phyloP scores from a whole-genome alignment of 2,329 filamentous ascomycete genomes.

The Stylonectria norvegica region DNA sequence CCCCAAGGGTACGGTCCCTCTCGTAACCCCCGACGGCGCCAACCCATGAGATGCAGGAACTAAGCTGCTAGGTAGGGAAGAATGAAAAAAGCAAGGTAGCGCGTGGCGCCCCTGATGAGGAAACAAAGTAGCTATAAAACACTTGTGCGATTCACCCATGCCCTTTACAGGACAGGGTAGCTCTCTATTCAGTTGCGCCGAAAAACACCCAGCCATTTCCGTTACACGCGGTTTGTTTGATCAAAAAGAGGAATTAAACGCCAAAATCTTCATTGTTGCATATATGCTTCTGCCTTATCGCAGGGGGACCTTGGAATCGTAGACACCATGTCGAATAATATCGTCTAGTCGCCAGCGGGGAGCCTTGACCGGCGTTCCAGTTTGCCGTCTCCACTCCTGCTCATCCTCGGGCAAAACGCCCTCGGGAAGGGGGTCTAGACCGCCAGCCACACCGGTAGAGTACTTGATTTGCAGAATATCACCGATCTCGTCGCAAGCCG shows the following conservation, averaged over 20 bases:
- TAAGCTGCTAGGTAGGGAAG: no score
- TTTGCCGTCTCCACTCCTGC: slow-evolving; percentile 59
- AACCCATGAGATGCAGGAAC: no score
- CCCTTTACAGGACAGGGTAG: slow-evolving; percentile 16
- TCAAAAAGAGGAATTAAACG: slow-evolving; percentile 21
- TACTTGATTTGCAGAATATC: slow-evolving; percentile 93
- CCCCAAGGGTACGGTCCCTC: no score
- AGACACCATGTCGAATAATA: slow-evolving; percentile 69
- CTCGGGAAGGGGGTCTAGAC: slow-evolving; percentile 71
- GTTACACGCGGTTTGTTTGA: slow-evolving; percentile 11
- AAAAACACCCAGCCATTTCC: slow-evolving; percentile 17
- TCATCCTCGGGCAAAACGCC: slow-evolving; percentile 70
- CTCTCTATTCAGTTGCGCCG: slow-evolving; percentile 25
- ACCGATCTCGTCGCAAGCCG: slow-evolving; percentile 88
- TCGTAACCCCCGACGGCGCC: no score
- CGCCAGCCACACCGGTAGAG: slow-evolving; percentile 91
- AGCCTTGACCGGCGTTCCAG: slow-evolving; percentile 65
- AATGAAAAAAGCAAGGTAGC: slow-evolving; percentile 12
- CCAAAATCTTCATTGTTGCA: slow-evolving; percentile 17
- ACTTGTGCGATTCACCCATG: slow-evolving; percentile 20
- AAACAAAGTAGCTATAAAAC: no score
- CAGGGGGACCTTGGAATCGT: slow-evolving; percentile 71
- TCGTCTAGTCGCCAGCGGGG: slow-evolving; percentile 85
- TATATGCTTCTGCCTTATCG: slow-evolving; percentile 45
- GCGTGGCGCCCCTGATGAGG: slow-evolving; percentile 8